Percentiles rank a stretch among this genome's conserved stretches.
Conservation (phyloP, 1,284 basidiomycete genomes). For the Entoloma clypeatum region DNA sequence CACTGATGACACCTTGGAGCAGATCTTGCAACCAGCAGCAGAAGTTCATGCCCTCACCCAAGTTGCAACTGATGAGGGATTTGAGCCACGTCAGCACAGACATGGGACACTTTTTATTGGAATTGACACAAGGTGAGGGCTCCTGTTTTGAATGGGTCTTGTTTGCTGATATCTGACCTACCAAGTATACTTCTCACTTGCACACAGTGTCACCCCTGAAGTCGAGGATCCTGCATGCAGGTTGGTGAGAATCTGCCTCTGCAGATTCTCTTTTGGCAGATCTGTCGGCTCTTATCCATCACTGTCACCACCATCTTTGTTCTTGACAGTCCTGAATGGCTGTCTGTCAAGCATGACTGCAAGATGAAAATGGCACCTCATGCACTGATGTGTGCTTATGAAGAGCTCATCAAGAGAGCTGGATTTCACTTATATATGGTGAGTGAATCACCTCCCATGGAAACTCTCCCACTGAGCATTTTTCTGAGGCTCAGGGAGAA, state of each 20-base stretch:
- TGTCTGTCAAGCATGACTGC: conserved; percentile 43
- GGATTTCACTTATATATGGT: conserved; percentile 24
- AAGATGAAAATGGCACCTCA: conserved; percentile 30
- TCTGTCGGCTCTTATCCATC: conserved; percentile 38
- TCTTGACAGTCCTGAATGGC: conserved; percentile 55
- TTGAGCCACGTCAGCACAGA: too few relatives aligned
- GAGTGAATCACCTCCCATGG: conserved; percentile 2
- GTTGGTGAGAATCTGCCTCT: conserved; percentile 25
- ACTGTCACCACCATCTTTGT: conserved; percentile 48
- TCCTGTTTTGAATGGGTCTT: too few relatives aligned
- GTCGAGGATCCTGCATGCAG: conserved; percentile 8
- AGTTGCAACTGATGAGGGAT: too few relatives aligned
- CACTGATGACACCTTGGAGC: too few relatives aligned
- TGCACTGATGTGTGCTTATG: conserved; percentile 23
- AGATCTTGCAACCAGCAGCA: too few relatives aligned
- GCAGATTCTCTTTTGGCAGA: conserved; percentile 23
- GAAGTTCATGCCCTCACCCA: too few relatives aligned
- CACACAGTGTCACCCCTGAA: conserved; percentile 3
- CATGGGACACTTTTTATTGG: too few relatives aligned
- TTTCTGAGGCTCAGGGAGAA: conserved; percentile 50
- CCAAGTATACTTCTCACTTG: conserved; percentile 9
- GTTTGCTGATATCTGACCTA: too few relatives aligned
- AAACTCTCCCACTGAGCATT: not conserved
- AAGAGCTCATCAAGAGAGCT: conserved; percentile 36
- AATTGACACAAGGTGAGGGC: too few relatives aligned